phyloP scores from a whole-genome alignment of 257 asterid genomes.

The Capsicum pubescens region DNA sequence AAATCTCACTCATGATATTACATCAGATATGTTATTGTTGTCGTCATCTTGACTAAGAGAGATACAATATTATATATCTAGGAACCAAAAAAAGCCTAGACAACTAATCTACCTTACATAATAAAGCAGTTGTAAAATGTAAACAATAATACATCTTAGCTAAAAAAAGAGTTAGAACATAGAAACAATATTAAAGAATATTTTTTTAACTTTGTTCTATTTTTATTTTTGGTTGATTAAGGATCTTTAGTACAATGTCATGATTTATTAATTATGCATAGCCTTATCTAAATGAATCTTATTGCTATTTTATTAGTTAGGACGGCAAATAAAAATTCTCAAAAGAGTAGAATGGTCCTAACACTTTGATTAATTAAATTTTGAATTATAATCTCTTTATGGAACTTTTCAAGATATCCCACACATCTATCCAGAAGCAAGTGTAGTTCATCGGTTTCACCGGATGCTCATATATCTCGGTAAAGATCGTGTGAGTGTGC shows the following conservation, averaged over 20 bases:
- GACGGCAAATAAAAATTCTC: constrained; percentile 26
- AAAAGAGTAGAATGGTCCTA: not conserved
- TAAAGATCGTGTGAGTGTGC: too few species aligned
- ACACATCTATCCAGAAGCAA: too few species aligned
- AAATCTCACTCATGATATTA: rapidly evolving
- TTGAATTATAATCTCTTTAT: constrained; percentile 13
- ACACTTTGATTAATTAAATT: too few species aligned
- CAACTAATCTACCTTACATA: not conserved
- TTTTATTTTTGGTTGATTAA: constrained; percentile 5
- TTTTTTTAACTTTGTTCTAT: not conserved
- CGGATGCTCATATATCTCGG: too few species aligned
- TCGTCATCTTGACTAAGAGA: not conserved
- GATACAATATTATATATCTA: not conserved
- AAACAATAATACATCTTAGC: not conserved
- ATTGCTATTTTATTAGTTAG: not conserved
- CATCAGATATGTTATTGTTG: not conserved
- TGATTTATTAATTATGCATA: not conserved
- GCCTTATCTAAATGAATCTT: not conserved
- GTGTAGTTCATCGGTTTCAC: too few species aligned
- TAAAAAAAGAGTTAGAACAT: not conserved
- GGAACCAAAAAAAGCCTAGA: not conserved
- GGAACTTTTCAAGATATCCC: not conserved
- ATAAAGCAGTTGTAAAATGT: not conserved
- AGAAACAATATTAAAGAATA: not conserved
- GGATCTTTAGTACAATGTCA: not conserved